Evolutionary conservation across 2,329 filamentous ascomycete genomes (phyloP).

Genomic region (Scytalidium sp.): DNA sequence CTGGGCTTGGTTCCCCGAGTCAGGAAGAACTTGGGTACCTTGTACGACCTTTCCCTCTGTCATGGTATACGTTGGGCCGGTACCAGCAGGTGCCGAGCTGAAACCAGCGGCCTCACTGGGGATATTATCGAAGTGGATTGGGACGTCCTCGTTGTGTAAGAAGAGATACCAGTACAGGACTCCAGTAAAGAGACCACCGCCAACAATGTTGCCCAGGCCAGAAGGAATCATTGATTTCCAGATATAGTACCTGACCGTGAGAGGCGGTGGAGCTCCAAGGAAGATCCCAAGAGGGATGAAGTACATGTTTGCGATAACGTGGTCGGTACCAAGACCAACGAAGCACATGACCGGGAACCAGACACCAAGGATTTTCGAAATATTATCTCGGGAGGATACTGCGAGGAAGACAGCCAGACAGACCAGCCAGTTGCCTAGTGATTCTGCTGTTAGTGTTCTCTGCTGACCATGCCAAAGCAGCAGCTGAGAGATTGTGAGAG

Average conservation of each 20-base stretch:
- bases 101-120: conserved; percentile 14
- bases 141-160: conserved; percentile 25
- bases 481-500: not conserved
- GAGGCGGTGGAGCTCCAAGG: conserved; percentile 35
- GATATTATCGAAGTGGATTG: conserved; percentile 21
- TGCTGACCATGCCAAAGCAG: too few species aligned
- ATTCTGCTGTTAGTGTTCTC: not conserved
- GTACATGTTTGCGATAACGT: conserved; percentile 57
- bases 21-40: conserved; percentile 7
- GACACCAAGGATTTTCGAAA: conserved; percentile 51
- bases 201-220: conserved; percentile 50
- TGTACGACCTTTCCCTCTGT: not conserved
- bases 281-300: conserved; percentile 49
- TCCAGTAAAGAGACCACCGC: conserved; percentile 50
- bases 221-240: conserved; percentile 56
- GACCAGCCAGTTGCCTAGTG: conserved; percentile 50
- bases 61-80: conserved; percentile 10
- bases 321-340: conserved; percentile 50
- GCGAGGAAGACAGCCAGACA: conserved; percentile 49
- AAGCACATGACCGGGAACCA: conserved; percentile 57
- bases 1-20: conserved; percentile 12
- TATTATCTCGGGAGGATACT: conserved; percentile 46
- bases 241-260: conserved; percentile 49
- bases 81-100: conserved; percentile 12
- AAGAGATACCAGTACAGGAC: conserved; percentile 48